These are phyloP conservation scores for Kodamaea neixiangensis DNA, from an alignment of 805 yeast genomes.

Conservation along the genomic window DNA sequence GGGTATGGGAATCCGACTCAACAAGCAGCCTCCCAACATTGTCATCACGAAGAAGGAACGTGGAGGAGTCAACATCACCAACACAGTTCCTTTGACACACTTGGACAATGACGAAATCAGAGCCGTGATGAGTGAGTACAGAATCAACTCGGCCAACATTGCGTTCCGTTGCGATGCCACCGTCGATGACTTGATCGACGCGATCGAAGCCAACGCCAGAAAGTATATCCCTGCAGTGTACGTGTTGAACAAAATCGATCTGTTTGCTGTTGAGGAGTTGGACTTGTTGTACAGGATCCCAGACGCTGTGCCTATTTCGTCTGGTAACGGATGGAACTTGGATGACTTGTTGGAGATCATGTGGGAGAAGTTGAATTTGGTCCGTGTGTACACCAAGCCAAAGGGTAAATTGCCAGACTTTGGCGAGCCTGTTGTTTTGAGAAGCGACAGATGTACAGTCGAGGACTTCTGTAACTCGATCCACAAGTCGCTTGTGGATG, in stretches of 20 bases:
- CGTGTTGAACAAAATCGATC: constrained; percentile 93
- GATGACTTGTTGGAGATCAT: constrained; percentile 91
- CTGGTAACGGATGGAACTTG: constrained; percentile 95
- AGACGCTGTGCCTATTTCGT: constrained; percentile 94
- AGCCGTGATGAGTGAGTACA: constrained; percentile 95
- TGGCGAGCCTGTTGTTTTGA: constrained; percentile 88
- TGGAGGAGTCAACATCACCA: constrained; percentile 94
- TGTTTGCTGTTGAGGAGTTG: constrained; percentile 90
- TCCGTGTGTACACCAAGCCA: constrained; percentile 96
- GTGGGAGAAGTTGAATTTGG: constrained; percentile 93
- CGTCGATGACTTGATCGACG: constrained; percentile 94
- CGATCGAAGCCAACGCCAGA: constrained; percentile 86
- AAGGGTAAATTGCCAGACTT: constrained; percentile 94
- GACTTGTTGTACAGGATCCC: constrained; percentile 91
- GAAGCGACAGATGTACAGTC: constrained; percentile 78
- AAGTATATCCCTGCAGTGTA: constrained; percentile 94
- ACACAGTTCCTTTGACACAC: constrained; percentile 89
- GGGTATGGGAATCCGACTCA: constrained; percentile 95
- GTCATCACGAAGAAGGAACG: constrained; percentile 88
- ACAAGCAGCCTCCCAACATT: constrained; percentile 91
- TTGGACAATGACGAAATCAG: constrained; percentile 89
- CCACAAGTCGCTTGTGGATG: constrained; percentile 91
- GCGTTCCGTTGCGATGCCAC: constrained; percentile 98
- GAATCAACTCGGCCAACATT: constrained; percentile 93
- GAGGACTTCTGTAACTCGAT: constrained; percentile 96